Percentiles rank a stretch among this genome's conserved stretches.
Evolutionary conservation across 352 stramenopile species (phyloP).

Genomic region (Phytophthora pinifolia): DNA sequence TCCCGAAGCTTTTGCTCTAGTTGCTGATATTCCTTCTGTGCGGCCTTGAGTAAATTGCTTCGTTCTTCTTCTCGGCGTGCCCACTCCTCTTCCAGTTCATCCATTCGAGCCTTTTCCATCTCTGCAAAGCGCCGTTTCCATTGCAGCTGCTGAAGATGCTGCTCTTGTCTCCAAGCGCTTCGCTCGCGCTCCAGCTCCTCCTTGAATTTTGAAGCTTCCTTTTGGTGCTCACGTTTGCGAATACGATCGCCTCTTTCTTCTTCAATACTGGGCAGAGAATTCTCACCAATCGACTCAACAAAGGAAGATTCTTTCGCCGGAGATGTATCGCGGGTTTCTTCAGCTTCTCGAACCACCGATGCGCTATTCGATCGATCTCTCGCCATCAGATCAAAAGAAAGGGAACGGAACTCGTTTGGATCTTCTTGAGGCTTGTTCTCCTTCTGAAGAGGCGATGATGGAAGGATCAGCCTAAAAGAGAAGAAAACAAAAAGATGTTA

Average conservation of each 20-base stretch:
- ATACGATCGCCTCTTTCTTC: neutral
- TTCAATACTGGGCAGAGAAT: conserved; percentile 1
- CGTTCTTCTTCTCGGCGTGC: conserved; percentile 74
- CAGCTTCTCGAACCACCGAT: conserved; percentile 16
- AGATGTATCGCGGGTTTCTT: conserved; percentile 9
- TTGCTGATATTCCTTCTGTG: conserved; percentile 69
- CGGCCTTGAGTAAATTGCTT: conserved; percentile 44
- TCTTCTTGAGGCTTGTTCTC: neutral
- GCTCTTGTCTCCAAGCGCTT: conserved; percentile 46
- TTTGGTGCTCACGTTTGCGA: conserved; percentile 9
- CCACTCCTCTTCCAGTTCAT: conserved; percentile 80
- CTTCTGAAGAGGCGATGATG: conserved; percentile 8
- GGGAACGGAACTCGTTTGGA: neutral
- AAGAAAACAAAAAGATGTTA: conserved; percentile 5
- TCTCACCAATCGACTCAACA: neutral
- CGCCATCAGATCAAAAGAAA: neutral
- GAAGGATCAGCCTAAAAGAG: neutral
- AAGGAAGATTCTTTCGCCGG: conserved; percentile 1
- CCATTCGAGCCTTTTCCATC: conserved; percentile 67
- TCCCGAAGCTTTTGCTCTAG: conserved; percentile 61
- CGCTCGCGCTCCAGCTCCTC: conserved; percentile 37
- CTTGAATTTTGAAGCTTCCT: conserved; percentile 33
- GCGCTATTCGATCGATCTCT: conserved; percentile 10
- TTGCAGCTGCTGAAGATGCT: conserved; percentile 47
- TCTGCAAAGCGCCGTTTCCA: conserved; percentile 58